Percentiles rank a stretch among this genome's conserved stretches.
Conservation (phyloP, 139 green algal genomes). For the Chlamydomonas asymmetrica region DNA sequence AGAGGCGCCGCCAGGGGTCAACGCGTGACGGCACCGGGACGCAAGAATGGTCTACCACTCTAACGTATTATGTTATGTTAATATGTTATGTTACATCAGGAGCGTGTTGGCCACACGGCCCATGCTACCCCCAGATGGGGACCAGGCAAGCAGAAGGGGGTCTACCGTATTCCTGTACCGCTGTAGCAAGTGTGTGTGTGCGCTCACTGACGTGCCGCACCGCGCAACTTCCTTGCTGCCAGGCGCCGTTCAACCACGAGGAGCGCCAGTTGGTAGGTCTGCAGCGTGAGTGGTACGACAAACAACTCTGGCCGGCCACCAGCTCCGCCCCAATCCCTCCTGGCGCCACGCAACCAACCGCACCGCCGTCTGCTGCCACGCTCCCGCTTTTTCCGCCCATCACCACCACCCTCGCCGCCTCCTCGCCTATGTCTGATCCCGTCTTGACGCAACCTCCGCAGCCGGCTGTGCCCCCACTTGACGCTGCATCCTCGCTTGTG, state of each 20-base stretch:
- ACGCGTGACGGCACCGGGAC: neutral
- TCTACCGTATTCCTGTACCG: neutral
- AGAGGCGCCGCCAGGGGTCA: neutral
- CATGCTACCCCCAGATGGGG: too few relatives aligned
- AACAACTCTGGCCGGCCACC: neutral
- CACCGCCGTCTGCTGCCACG: neutral
- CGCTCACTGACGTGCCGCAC: neutral
- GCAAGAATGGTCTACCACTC: neutral
- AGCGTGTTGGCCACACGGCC: too few relatives aligned
- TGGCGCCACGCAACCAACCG: neutral
- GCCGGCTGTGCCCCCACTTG: too few relatives aligned
- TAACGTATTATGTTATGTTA: neutral
- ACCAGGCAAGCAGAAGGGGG: too few relatives aligned
- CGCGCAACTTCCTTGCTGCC: too few relatives aligned
- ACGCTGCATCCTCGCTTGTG: too few relatives aligned
- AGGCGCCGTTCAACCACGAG: conserved; percentile 58
- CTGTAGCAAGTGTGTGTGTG: neutral
- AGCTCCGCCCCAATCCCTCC: neutral
- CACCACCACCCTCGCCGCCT: neutral
- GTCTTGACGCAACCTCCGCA: neutral
- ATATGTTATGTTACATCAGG: neutral
- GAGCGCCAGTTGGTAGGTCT: conserved; percentile 48
- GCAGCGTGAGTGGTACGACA: conserved; percentile 42
- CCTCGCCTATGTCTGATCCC: conserved; percentile 11
- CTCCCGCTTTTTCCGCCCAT: neutral